These are phyloP conservation scores for Opeltia flavorubescens DNA, from an alignment of 495 filamentous ascomycete genomes.

Conservation along the genomic window DNA sequence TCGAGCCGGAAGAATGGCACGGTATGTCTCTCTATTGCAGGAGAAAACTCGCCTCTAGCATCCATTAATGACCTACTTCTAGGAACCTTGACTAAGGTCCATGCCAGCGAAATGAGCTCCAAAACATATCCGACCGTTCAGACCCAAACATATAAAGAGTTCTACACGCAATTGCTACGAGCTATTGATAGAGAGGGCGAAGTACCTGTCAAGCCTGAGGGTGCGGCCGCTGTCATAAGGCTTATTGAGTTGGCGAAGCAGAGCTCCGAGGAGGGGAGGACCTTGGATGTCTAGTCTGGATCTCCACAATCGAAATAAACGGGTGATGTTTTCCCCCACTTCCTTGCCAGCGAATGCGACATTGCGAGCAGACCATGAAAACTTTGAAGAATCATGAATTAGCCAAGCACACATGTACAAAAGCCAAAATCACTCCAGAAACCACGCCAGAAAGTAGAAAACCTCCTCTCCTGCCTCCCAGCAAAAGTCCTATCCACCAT, in stretches of 20 bases:
- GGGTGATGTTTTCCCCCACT: too few relatives aligned
- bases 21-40: constrained; percentile 18
- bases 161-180: constrained; percentile 56
- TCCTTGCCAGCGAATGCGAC: too few relatives aligned
- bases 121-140: constrained; percentile 44
- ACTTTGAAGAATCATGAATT: too few relatives aligned
- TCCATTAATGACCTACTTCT: not conserved
- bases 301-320: too few relatives aligned
- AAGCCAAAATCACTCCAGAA: too few relatives aligned
- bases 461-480: too few relatives aligned
- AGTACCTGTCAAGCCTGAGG: constrained; percentile 55
- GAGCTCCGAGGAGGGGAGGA: constrained; percentile 50
- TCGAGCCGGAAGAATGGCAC: constrained; percentile 42
- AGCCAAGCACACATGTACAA: too few relatives aligned
- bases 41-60: not conserved
- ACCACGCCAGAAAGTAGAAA: too few relatives aligned
- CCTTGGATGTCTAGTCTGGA: constrained; percentile 40
- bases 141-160: constrained; percentile 56
- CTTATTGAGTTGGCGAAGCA: constrained; percentile 60
- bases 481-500: too few relatives aligned
- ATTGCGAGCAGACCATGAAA: too few relatives aligned
- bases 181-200: constrained; percentile 48
- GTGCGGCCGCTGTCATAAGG: constrained; percentile 57
- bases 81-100: constrained; percentile 31
- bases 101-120: constrained; percentile 18